Conservation (phyloP, 2,329 filamentous ascomycete genomes). For the Juglanconis sp. region DNA sequence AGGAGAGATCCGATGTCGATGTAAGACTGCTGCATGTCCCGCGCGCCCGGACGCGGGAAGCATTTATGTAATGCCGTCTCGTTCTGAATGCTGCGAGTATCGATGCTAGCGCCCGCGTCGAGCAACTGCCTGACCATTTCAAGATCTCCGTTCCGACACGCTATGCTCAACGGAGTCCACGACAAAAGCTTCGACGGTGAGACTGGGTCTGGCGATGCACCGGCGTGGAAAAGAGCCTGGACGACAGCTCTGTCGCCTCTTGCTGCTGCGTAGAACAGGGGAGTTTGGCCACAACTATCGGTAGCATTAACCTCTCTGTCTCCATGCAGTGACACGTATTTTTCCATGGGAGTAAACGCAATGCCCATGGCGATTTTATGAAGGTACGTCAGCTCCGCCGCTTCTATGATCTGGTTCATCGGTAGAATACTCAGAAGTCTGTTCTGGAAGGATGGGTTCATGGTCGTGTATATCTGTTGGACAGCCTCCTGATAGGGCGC, state of each 20-base stretch:
- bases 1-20: not conserved
- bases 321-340: not conserved
- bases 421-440: not conserved
- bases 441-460: not conserved
- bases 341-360: not conserved
- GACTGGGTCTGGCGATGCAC: not conserved
- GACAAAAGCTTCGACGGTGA: not conserved
- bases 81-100: not conserved
- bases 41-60: not conserved
- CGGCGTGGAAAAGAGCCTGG: not conserved
- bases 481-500: not conserved
- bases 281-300: not conserved
- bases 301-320: not conserved
- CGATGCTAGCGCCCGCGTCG: not conserved
- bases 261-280: not conserved
- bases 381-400: not conserved
- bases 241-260: not conserved
- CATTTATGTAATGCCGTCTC: not conserved
- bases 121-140: not conserved
- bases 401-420: not conserved
- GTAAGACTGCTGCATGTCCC: not conserved
- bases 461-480: not conserved
- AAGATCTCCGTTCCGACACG: not conserved
- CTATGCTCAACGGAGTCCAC: not conserved
- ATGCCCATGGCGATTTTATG: not conserved